These are phyloP conservation scores for Dactylonectria estremocensis DNA, from an alignment of 2,329 filamentous ascomycete genomes.

Conservation along the genomic window DNA sequence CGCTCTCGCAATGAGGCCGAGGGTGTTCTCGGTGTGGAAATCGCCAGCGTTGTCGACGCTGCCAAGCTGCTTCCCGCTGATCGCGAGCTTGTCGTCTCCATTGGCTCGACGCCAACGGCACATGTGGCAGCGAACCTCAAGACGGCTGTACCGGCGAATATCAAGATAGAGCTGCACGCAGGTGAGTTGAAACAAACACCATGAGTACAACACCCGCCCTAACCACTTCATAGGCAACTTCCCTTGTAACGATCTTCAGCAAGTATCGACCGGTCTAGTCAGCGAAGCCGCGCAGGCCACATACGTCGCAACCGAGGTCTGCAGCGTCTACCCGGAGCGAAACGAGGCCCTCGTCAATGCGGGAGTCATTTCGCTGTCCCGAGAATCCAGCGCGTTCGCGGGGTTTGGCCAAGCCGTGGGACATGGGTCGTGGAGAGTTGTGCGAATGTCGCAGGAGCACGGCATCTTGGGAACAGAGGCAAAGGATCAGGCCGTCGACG, in stretches of 20 bases:
- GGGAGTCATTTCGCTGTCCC: slow-evolving; percentile 54
- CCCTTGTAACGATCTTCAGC: slow-evolving; percentile 57
- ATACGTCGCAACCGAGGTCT: slow-evolving; percentile 54
- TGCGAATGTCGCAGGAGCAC: slow-evolving; percentile 56
- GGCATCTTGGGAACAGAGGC: slow-evolving; percentile 51
- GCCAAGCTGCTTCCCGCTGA: slow-evolving; percentile 49
- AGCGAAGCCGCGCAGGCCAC: slow-evolving; percentile 49
- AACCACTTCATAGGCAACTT: slow-evolving; percentile 50
- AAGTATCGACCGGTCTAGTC: slow-evolving; percentile 55
- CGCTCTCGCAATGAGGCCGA: slow-evolving; percentile 52
- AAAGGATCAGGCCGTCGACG: slow-evolving; percentile 42
- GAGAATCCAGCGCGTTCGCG: slow-evolving; percentile 50
- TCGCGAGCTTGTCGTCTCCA: slow-evolving; percentile 49
- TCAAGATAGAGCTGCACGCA: slow-evolving; percentile 56
- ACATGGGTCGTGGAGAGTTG: slow-evolving; percentile 51
- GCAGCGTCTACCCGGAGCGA: slow-evolving; percentile 55
- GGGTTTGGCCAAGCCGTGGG: slow-evolving; percentile 52
- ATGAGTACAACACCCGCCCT: background rate
- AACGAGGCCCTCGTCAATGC: slow-evolving; percentile 58
- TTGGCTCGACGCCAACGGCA: slow-evolving; percentile 56
- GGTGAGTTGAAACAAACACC: slow-evolving; percentile 34
- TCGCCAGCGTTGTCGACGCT: slow-evolving; percentile 50
- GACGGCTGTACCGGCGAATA: slow-evolving; percentile 47
- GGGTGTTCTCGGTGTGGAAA: slow-evolving; percentile 48
- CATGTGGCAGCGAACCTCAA: slow-evolving; percentile 54